Percentiles rank a stretch among this genome's conserved stretches.
These are phyloP conservation scores for Vanderwaltozyma verrucispora DNA, from an alignment of 805 yeast species.

Conservation along the genomic window DNA sequence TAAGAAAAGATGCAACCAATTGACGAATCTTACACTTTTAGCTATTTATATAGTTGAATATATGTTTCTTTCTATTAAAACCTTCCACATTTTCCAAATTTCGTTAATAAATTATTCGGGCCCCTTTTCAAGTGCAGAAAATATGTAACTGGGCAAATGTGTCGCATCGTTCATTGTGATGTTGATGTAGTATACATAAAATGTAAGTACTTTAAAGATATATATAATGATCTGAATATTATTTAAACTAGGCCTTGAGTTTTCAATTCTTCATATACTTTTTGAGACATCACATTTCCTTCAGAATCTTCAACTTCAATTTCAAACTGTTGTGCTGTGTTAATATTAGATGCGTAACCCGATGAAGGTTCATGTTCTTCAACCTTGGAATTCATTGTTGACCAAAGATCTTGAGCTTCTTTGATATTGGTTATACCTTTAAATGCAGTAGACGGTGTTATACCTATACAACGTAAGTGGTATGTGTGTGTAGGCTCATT, in stretches of 20 bases:
- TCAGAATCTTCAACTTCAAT: constrained; percentile 84
- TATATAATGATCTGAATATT: too few species aligned
- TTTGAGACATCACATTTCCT: constrained; percentile 84
- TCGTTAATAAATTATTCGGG: too few species aligned
- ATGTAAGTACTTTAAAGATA: too few species aligned
- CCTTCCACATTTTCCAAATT: too few species aligned
- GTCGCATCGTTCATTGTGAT: too few species aligned
- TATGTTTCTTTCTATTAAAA: too few species aligned
- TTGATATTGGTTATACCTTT: constrained; percentile 54
- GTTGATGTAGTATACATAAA: too few species aligned
- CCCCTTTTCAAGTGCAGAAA: too few species aligned
- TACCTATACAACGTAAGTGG: constrained; percentile 69
- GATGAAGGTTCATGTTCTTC: neutral
- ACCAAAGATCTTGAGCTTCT: constrained; percentile 59
- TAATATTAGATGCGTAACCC: constrained; percentile 11
- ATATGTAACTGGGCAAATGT: too few species aligned
- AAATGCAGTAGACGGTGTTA: constrained; percentile 42
- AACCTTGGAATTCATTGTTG: constrained; percentile 26
- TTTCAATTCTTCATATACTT: constrained; percentile 74
- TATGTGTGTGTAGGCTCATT: constrained; percentile 54
- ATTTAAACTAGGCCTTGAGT: constrained; percentile 71
- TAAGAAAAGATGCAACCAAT: too few species aligned
- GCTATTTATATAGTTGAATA: too few species aligned
- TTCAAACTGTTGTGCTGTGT: constrained; percentile 24
- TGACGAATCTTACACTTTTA: too few species aligned